These are phyloP conservation scores for Bothriochloa decipiens DNA, from an alignment of 176 grass and related monocot species.

Conservation along the genomic window DNA sequence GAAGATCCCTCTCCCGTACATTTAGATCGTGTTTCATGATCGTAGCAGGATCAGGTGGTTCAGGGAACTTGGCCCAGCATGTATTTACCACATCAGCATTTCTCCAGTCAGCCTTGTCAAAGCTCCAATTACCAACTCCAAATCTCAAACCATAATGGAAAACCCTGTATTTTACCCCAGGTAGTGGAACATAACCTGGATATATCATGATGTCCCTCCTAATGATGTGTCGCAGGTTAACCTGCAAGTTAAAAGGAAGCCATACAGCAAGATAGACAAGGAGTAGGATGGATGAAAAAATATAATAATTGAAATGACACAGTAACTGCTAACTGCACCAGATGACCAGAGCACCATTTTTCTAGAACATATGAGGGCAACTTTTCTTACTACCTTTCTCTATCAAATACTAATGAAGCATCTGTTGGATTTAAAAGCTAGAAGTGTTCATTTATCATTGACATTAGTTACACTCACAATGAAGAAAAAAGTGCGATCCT, in stretches of 20 bases:
- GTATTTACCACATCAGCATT: conserved; percentile 74
- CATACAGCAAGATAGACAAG: conserved; percentile 26
- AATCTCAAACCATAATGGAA: conserved; percentile 97
- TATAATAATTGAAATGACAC: conserved; percentile 24
- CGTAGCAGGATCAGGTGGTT: conserved; percentile 80
- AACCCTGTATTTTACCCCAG: conserved; percentile 70
- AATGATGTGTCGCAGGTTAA: conserved; percentile 84
- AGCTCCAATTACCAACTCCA: conserved; percentile 90
- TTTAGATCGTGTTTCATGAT: conserved; percentile 48
- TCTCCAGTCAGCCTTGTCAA: conserved; percentile 98
- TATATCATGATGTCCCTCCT: conserved; percentile 89
- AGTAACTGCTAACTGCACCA: not conserved
- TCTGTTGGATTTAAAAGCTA: conserved; percentile 9
- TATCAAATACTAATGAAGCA: not conserved
- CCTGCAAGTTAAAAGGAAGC: conserved; percentile 54
- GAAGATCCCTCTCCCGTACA: conserved; percentile 74
- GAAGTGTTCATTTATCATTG: not conserved
- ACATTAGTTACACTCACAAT: not conserved
- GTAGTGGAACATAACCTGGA: conserved; percentile 83
- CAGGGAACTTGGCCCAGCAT: conserved; percentile 89
- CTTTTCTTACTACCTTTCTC: not conserved
- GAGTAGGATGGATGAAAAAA: not conserved
- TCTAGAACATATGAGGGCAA: conserved; percentile 3
- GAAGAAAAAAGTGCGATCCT: conserved; percentile 1
- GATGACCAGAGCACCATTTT: conserved; percentile 5